These are phyloP conservation scores for Sugiyamaella xylanicola DNA, from an alignment of 1,139 yeast genomes.

Conservation along the genomic window DNA sequence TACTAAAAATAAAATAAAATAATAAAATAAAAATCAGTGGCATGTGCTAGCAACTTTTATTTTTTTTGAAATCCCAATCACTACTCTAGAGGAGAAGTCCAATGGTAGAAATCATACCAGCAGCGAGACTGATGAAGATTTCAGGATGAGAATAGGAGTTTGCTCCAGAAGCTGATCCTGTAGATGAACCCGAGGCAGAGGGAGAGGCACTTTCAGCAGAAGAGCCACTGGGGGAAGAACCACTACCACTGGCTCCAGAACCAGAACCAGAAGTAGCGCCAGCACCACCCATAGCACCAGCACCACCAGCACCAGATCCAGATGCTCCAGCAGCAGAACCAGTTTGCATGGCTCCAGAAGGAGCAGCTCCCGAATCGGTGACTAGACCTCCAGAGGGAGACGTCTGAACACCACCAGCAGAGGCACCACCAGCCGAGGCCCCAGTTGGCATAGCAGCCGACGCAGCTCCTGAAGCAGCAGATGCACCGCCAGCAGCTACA, in stretches of 20 bases:
- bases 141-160: conserved; percentile 26
- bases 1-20: not conserved
- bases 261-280: conserved; percentile 27
- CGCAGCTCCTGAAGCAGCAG: conserved; percentile 25
- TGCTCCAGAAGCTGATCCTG: conserved; percentile 18
- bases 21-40: not conserved
- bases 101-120: conserved; percentile 27
- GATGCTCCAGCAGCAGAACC: conserved; percentile 16
- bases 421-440: conserved; percentile 18
- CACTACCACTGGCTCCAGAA: conserved; percentile 5
- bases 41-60: not conserved
- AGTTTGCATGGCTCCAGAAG: conserved; percentile 17
- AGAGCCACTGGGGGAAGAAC: conserved; percentile 22
- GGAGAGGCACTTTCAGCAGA: conserved; percentile 18
- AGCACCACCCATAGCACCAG: conserved; percentile 19
- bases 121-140: conserved; percentile 28
- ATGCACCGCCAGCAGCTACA: conserved; percentile 22
- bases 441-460: conserved; percentile 13
- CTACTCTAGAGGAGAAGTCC: conserved; percentile 23
- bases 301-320: conserved; percentile 16
- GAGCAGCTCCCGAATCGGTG: conserved; percentile 11
- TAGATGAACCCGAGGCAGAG: conserved; percentile 1
- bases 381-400: conserved; percentile 15
- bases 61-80: not conserved
- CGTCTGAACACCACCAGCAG: conserved; percentile 14